Conservation (phyloP, 1,139 yeast species). For the Pichia sp. region DNA sequence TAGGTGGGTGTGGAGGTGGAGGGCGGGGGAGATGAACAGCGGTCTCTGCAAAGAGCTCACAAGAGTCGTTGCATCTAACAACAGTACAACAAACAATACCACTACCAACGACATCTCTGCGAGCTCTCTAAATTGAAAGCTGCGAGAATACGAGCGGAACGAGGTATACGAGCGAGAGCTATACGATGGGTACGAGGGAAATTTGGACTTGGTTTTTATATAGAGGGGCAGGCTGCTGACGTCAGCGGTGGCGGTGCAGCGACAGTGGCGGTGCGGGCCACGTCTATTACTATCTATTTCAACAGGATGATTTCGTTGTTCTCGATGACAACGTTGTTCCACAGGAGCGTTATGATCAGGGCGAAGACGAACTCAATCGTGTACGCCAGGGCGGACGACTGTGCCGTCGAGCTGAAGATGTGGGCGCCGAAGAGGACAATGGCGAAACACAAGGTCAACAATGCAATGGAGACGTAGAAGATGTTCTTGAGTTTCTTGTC, state of each 20-base stretch:
- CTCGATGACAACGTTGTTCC: constrained; percentile 27
- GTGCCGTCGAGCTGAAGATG: constrained; percentile 16
- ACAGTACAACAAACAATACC: too few species aligned
- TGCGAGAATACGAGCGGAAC: neutral
- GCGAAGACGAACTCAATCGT: constrained; percentile 23
- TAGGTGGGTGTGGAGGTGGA: too few species aligned
- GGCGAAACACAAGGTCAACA: constrained; percentile 16
- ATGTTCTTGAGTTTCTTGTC: constrained; percentile 19
- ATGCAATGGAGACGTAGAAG: constrained; percentile 19
- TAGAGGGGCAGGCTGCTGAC: neutral
- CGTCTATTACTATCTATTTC: too few species aligned
- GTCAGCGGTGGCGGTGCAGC: neutral
- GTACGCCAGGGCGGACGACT: constrained; percentile 25
- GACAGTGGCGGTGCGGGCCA: too few species aligned
- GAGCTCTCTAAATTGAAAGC: too few species aligned
- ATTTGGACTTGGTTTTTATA: too few species aligned
- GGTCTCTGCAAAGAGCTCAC: too few species aligned
- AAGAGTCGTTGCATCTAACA: too few species aligned
- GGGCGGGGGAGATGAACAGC: too few species aligned
- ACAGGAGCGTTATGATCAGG: constrained; percentile 23
- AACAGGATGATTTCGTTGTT: constrained; percentile 15
- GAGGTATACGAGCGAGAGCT: neutral
- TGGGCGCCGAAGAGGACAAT: constrained; percentile 18
- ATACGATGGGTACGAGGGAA: constrained; percentile 5
- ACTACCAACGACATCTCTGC: too few species aligned